Base-by-base conservation (phyloP, 179 eudicot genomes). In the Beta macrorhiza region DNA sequence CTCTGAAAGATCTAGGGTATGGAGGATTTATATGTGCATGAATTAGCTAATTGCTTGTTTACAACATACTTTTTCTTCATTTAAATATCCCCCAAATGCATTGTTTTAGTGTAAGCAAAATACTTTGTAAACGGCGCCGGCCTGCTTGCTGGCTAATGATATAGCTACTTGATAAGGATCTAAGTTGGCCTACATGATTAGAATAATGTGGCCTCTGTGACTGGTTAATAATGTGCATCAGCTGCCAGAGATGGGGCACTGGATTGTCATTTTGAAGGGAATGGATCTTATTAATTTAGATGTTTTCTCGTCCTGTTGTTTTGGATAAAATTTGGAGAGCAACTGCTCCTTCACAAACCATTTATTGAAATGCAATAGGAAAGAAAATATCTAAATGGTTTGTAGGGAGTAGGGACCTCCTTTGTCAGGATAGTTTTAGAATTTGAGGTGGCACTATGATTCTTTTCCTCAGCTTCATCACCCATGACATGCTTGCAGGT, bases 1-100 rank as follows among this genome's bases (percentile, higher is more conserved):
- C 97, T 68, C 93, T 96, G 69, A 85, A 84, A 86, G 98, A 94
- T 87, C 85, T 96, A 87, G 97, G 98, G 99, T 96, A 90, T 72
- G 97, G 42, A 83, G 71, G 78, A 53, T 20, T 58, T 76, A 79
- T 57, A 29, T 59, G 42, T 81, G 64, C 53, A 45, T 79, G 61
- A 71, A 12, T 64, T 53, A 51, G 20, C 53, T 74, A 44, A 47
- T 51, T 55, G 12, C 52, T 17, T 64, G 25, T 13, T 17, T 5
- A 55, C 55, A 37, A 53, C 16, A 49, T 14, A 56, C 65, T 63
- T 63, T 63, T 74, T 55, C 56, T 25, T 25, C 57, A 9, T 68
- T 67, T 19, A 7, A 2, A 37, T 37, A 37, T 37, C 16, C 25
- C 29, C 53, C 44, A 45, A 72, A 63, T 47, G 52, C 37, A 8